Percentiles rank a stretch among this genome's conserved stretches.
Evolutionary conservation across 768 basidiomycete species (phyloP).

Genomic region (Mycena epipterygia): DNA sequence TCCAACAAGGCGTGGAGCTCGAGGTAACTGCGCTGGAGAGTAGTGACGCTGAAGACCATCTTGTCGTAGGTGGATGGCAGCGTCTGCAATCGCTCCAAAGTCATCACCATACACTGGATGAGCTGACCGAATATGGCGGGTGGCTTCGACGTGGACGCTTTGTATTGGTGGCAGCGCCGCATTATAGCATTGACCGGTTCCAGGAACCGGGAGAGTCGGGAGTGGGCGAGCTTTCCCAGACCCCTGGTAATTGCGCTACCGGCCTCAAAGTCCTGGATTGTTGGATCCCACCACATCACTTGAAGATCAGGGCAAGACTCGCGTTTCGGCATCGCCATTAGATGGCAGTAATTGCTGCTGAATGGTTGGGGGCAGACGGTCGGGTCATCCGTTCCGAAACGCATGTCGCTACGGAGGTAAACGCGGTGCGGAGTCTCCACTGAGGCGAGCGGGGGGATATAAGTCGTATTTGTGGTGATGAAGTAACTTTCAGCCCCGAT

Average conservation of each 20-base stretch:
- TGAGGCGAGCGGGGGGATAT: neutral
- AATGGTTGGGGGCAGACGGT: neutral
- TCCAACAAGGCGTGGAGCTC: constrained; percentile 26
- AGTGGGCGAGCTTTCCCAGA: neutral
- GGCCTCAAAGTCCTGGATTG: neutral
- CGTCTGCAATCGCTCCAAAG: neutral
- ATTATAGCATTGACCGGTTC: neutral
- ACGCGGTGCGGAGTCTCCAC: neutral
- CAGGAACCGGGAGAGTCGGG: neutral
- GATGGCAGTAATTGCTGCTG: neutral
- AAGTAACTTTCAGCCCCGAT: neutral
- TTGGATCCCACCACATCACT: neutral
- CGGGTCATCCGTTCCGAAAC: neutral
- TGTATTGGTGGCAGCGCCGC: neutral
- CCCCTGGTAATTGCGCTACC: neutral
- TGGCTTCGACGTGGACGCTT: neutral
- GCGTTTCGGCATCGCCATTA: neutral
- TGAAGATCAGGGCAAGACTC: neutral
- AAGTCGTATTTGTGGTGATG: neutral
- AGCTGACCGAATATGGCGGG: neutral
- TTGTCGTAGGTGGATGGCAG: neutral
- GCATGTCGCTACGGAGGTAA: neutral
- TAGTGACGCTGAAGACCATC: constrained; percentile 14
- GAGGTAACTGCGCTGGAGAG: constrained; percentile 31
- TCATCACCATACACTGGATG: neutral